Evolutionary conservation across 805 yeast species (phyloP).

Genomic region (Kuraishia ogatae): DNA sequence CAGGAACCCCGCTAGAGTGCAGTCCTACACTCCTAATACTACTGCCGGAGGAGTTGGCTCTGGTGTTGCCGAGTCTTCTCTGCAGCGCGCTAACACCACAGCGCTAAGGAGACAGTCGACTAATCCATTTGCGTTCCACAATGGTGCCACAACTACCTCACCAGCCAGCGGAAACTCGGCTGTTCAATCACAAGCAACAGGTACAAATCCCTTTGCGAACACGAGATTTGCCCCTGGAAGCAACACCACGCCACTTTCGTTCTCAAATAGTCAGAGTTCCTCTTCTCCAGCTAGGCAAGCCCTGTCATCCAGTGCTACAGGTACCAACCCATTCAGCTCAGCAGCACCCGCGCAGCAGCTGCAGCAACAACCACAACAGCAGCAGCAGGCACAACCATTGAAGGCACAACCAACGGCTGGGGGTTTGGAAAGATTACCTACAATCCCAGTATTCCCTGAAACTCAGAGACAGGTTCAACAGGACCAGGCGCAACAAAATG

Average conservation of each 20-base stretch:
- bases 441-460: constrained; percentile 62
- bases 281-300: background rate
- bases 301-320: constrained; percentile 25
- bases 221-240: constrained; percentile 12
- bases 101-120: constrained; percentile 7
- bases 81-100: background rate
- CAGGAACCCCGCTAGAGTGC: background rate
- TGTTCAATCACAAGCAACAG: constrained; percentile 3
- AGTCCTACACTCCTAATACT: background rate
- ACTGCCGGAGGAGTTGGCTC: background rate
- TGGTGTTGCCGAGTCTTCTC: background rate
- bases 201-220: constrained; percentile 19
- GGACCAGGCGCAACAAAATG: constrained; percentile 12
- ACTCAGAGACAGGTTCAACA: constrained; percentile 25
- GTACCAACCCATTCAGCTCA: constrained; percentile 52
- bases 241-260: constrained; percentile 1
- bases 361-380: constrained; percentile 9
- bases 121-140: constrained; percentile 20
- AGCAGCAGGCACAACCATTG: constrained; percentile 14
- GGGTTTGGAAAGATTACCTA: constrained; percentile 58
- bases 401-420: constrained; percentile 60
- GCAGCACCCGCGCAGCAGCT: constrained; percentile 16
- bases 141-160: constrained; percentile 3
- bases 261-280: background rate
- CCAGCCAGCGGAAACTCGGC: background rate